phyloP scores from a whole-genome alignment of 345 rosid genomes.

The Hibiscus syriacus region DNA sequence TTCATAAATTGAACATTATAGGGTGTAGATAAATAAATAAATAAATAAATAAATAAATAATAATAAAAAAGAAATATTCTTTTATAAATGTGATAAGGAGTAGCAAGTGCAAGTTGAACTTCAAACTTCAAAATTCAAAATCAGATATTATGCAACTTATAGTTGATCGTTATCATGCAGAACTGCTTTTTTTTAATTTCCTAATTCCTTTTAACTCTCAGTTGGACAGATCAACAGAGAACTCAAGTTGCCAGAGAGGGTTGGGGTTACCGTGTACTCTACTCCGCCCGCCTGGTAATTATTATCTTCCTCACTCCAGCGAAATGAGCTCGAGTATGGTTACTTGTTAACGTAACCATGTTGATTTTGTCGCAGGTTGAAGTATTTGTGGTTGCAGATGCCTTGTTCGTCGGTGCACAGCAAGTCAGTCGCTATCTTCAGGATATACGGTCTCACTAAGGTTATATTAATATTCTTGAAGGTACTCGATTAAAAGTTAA shows the following conservation, averaged over 20 bases:
- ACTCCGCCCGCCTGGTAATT: constrained; percentile 76
- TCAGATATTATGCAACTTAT: not conserved
- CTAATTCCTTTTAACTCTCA: constrained; percentile 19
- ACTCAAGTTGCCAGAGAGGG: constrained; percentile 88
- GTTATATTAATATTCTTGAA: constrained; percentile 10
- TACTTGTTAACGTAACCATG: not conserved
- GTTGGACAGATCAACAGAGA: constrained; percentile 98
- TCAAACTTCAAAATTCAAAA: not conserved
- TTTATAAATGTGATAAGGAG: not conserved
- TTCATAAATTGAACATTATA: no score
- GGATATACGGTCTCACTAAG: constrained; percentile 59
- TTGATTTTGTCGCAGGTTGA: constrained; percentile 43
- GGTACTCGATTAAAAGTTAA: constrained; percentile 2
- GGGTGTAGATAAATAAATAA: no score
- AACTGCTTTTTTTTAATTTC: not conserved
- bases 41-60: no score
- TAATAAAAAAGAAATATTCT: no score
- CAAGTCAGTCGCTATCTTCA: constrained; percentile 64
- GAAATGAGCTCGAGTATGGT: not conserved
- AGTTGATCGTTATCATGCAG: not conserved
- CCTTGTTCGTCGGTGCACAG: constrained; percentile 68
- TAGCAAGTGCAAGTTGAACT: not conserved
- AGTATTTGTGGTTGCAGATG: constrained; percentile 64
- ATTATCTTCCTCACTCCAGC: not conserved
- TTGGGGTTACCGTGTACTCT: constrained; percentile 72